Evolutionary conservation across 441 rosid species (phyloP).

Genomic region (Biscutella auriculata): DNA sequence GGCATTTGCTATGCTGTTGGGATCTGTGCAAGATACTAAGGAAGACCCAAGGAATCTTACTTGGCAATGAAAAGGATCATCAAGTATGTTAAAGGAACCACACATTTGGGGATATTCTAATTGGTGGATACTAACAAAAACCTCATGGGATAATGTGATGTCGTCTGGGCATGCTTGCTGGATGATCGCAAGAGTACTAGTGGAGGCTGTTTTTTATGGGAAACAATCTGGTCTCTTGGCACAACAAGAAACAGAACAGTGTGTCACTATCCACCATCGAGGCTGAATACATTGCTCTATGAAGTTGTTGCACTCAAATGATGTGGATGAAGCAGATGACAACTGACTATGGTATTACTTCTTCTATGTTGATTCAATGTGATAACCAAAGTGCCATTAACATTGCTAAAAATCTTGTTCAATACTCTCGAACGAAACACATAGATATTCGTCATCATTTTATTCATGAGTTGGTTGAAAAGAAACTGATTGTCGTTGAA

Average conservation of each 20-base stretch:
- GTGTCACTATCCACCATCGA: accelerated
- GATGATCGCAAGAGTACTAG: background rate
- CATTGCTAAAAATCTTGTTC: background rate
- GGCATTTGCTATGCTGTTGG: no score
- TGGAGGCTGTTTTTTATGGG: background rate
- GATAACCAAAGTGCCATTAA: background rate
- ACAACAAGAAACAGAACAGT: background rate
- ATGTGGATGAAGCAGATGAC: background rate
- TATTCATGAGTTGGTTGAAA: background rate
- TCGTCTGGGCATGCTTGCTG: accelerated
- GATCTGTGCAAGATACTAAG: no score
- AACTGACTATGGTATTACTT: background rate
- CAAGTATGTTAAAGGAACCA: no score
- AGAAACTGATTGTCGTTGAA: background rate
- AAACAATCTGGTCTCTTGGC: background rate
- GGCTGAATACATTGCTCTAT: accelerated
- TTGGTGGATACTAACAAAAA: accelerated
- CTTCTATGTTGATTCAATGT: background rate
- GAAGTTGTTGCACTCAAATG: background rate
- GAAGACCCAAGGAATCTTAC: no score
- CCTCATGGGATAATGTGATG: background rate
- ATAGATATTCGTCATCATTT: background rate
- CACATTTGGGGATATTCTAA: background rate
- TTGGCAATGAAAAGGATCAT: no score
- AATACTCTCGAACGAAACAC: background rate